phyloP scores from a whole-genome alignment of 495 filamentous ascomycete genomes.

The Thozetella sp. region DNA sequence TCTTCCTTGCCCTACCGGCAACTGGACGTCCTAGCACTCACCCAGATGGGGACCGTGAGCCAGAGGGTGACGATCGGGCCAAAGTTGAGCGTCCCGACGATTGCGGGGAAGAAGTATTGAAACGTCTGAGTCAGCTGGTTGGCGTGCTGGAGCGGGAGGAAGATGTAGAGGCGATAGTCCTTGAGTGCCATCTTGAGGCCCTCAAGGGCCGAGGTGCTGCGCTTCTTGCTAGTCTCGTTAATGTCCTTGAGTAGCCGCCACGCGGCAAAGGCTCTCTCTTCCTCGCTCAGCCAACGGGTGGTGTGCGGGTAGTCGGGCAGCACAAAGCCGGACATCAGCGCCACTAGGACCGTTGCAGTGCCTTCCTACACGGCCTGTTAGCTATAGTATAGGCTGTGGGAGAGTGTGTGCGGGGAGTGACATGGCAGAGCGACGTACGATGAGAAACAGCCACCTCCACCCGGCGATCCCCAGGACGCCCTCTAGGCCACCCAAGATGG shows the following conservation, averaged over 20 bases:
- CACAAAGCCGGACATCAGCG: slow-evolving; percentile 32
- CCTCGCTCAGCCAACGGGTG: slow-evolving; percentile 41
- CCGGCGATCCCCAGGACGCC: slow-evolving; percentile 37
- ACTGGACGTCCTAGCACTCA: background rate
- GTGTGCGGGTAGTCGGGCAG: slow-evolving; percentile 46
- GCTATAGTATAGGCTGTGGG: background rate
- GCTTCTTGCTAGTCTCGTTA: slow-evolving; percentile 33
- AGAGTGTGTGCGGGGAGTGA: background rate
- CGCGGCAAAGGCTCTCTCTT: slow-evolving; percentile 39
- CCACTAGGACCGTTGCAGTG: slow-evolving; percentile 35
- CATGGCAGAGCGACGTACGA: slow-evolving; percentile 10
- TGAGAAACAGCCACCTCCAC: slow-evolving; percentile 35
- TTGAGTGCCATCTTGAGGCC: slow-evolving; percentile 36
- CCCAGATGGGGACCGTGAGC: slow-evolving; percentile 53
- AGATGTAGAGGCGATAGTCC: slow-evolving; percentile 44
- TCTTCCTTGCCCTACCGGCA: background rate
- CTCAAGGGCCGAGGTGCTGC: slow-evolving; percentile 26
- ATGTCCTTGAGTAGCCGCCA: slow-evolving; percentile 40
- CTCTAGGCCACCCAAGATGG: slow-evolving; percentile 39
- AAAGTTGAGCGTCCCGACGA: slow-evolving; percentile 54
- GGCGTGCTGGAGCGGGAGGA: slow-evolving; percentile 43
- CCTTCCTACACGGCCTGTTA: slow-evolving; percentile 26
- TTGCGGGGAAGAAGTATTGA: slow-evolving; percentile 59
- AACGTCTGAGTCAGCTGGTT: slow-evolving; percentile 43
- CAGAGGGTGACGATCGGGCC: slow-evolving; percentile 50